Evolutionary conservation across 176 grass and related monocot genomes (phyloP), one percentile per base, ranked within the genome.

Genomic region (Musa beccarii): DNA sequence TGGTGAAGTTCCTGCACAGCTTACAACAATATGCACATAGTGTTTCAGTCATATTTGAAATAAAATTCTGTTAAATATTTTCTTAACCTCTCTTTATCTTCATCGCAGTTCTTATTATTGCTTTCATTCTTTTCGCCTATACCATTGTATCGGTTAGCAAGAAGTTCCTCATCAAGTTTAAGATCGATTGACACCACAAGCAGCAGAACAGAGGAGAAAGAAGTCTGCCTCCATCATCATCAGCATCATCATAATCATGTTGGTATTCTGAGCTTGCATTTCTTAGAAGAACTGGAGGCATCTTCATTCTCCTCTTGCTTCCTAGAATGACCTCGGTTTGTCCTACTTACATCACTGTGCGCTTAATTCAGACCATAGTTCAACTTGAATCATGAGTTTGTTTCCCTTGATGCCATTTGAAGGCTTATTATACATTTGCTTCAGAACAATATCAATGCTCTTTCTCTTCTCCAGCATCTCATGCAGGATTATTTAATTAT

Each of bases 131-230:
- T 8, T 70, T 80, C 2, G 55, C 26, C 29, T 72, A n/a, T 50
- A n/a, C 22, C 49, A 29, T 24, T 61, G 11, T 63, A 65, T 80
- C 68, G 23, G 21, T 63, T 73, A 63, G 54, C 20, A 72, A 53
- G 55, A 73, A 25, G n/a, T 59, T 79, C 11, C 3, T 80, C 19
- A 2, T 22, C 21, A 80, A 80, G 61, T 53, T 7, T 23, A 80
- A 80, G 69, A 73, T 34, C 20, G 78, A 80, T 73, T 80, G 78
- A 80, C n/a, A 10, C 73, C 52, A 12, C 11, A 59, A 50, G 26
- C 51, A 14, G 53, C 49, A 77, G 23, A 69, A 50, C 10, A 28
- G 1, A 15, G 9, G 15, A 24, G 68, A 51, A 70, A n/a, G 9
- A 70, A 43, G 3, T 43, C 34, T 43, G 34, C 34, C 9, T 21